Percentiles rank a stretch among this genome's conserved stretches.
Conservation (phyloP, 345 rosid genomes). For the Euphorbia pulcherrima region DNA sequence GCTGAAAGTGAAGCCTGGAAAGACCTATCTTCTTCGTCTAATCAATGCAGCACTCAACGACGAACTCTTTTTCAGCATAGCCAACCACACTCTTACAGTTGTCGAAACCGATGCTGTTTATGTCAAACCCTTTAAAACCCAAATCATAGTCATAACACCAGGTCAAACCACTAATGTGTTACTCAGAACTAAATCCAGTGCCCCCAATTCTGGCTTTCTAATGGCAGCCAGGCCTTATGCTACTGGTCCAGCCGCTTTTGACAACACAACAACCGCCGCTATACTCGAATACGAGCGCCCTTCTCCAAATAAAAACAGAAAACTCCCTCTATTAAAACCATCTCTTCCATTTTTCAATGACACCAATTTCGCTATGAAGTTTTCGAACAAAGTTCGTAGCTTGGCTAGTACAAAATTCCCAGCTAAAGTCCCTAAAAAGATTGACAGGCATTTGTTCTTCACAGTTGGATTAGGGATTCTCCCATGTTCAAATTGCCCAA, state of each 20-base stretch:
- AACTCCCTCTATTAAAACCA: constrained; percentile 27
- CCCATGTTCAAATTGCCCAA: constrained; percentile 44
- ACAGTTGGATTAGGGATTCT: constrained; percentile 42
- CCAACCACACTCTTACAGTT: constrained; percentile 58
- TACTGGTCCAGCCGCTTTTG: constrained; percentile 39
- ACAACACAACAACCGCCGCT: constrained; percentile 45
- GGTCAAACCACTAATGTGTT: constrained; percentile 75
- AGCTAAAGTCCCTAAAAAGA: constrained; percentile 41
- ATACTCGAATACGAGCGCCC: constrained; percentile 35
- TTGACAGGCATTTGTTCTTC: constrained; percentile 45
- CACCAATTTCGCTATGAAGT: constrained; percentile 34
- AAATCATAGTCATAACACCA: constrained; percentile 49
- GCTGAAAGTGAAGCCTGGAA: constrained; percentile 46
- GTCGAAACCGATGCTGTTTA: constrained; percentile 70
- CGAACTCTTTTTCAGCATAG: constrained; percentile 66
- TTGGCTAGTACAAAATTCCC: constrained; percentile 40
- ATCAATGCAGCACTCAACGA: constrained; percentile 58
- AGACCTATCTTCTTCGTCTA: constrained; percentile 44
- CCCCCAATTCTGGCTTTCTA: constrained; percentile 29
- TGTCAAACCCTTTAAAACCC: constrained; percentile 58
- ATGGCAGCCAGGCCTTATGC: constrained; percentile 48
- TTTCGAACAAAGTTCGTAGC: constrained; percentile 38
- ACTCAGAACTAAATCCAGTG: constrained; percentile 35
- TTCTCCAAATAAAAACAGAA: constrained; percentile 22
- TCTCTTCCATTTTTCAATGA: constrained; percentile 45